Conservation (phyloP, 2,329 filamentous ascomycete genomes). For the Cladosporium austrohemisphaericum region DNA sequence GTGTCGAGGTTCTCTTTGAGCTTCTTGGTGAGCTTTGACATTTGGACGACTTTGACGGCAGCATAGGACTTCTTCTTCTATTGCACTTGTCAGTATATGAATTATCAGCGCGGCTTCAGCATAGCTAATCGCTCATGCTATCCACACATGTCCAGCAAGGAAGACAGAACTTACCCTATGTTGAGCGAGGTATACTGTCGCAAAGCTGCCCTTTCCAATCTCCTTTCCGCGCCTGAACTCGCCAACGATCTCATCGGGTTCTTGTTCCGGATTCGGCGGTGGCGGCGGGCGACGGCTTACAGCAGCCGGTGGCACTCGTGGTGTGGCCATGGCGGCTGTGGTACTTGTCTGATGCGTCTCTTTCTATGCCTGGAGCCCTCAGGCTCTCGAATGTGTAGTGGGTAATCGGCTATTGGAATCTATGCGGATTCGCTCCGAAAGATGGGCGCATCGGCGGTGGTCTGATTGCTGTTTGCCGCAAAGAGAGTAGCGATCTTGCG, state of each 20-base stretch:
- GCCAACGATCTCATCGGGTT: slow-evolving; percentile 54
- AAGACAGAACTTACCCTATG: slow-evolving; percentile 28
- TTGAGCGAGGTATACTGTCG: slow-evolving; percentile 69
- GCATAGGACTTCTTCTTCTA: slow-evolving; percentile 70
- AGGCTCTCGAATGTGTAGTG: not conserved
- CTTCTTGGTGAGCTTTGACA: slow-evolving; percentile 88
- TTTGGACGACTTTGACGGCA: slow-evolving; percentile 94
- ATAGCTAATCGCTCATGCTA: not conserved
- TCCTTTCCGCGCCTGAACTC: slow-evolving; percentile 80
- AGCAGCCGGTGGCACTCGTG: slow-evolving; percentile 23
- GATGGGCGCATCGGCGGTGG: slow-evolving; percentile 7
- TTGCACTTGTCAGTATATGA: slow-evolving; percentile 21
- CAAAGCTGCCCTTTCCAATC: slow-evolving; percentile 97
- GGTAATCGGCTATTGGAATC: not conserved
- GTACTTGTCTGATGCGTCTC: not conserved
- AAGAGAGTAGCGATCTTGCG: not conserved
- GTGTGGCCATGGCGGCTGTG: slow-evolving; percentile 28
- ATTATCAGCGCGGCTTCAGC: too few relatives aligned
- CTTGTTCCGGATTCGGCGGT: slow-evolving; percentile 28
- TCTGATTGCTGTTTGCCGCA: not conserved
- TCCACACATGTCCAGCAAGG: not conserved
- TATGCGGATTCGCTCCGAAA: not conserved
- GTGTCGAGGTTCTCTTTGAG: slow-evolving; percentile 92
- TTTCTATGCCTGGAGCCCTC: not conserved
- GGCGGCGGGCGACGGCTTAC: slow-evolving; percentile 34